Conservation (phyloP, 257 asterid species). For the Parsonsia alboflavescens region DNA sequence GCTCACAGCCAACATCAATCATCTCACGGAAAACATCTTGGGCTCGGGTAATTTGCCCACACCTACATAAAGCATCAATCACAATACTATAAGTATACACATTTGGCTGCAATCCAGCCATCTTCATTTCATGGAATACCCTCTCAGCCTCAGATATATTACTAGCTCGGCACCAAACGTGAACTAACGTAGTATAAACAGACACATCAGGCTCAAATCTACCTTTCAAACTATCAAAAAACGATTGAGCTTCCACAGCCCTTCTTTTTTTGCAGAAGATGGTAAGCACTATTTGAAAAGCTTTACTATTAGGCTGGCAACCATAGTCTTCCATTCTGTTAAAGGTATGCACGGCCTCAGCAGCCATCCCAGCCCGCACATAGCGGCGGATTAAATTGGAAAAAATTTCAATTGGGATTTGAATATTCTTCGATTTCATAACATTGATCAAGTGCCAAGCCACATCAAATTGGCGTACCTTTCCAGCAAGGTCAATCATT, state of each 20-base stretch:
- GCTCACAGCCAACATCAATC: slow-evolving; percentile 62
- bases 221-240: slow-evolving; percentile 70
- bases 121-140: slow-evolving; percentile 73
- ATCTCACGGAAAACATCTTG: slow-evolving; percentile 86
- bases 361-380: slow-evolving; percentile 69
- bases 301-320: slow-evolving; percentile 57
- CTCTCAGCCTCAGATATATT: slow-evolving; percentile 70
- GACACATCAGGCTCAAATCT: slow-evolving; percentile 71
- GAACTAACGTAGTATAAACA: slow-evolving; percentile 72
- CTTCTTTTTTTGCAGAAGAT: slow-evolving; percentile 65
- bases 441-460: slow-evolving; percentile 69
- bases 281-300: slow-evolving; percentile 54
- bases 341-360: slow-evolving; percentile 74
- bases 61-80: slow-evolving; percentile 84
- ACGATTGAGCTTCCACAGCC: slow-evolving; percentile 72
- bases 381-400: slow-evolving; percentile 68
- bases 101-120: slow-evolving; percentile 49
- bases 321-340: slow-evolving; percentile 83
- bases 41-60: slow-evolving; percentile 85
- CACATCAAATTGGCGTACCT: slow-evolving; percentile 70
- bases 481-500: slow-evolving; percentile 73
- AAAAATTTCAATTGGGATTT: slow-evolving; percentile 52
- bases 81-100: slow-evolving; percentile 75
- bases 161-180: slow-evolving; percentile 83
- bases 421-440: slow-evolving; percentile 42